phyloP scores from a whole-genome alignment of 2,329 filamentous ascomycete genomes.

The Fusarium euwallaceae region DNA sequence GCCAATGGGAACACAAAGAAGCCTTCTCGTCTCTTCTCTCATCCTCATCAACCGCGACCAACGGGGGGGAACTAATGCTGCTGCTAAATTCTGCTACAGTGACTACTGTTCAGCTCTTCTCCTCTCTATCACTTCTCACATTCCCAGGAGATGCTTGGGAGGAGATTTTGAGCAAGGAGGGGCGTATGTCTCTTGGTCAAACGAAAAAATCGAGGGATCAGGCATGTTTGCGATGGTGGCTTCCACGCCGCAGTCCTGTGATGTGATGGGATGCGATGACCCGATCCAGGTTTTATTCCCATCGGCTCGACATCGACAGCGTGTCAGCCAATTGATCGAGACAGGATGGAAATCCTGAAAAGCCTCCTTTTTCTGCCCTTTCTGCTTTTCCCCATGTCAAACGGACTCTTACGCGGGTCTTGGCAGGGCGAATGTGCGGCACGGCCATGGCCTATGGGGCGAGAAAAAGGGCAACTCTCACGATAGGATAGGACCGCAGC shows the following conservation, averaged over 20 bases:
- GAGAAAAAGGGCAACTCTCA: slow-evolving; percentile 17
- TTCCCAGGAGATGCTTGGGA: slow-evolving; percentile 17
- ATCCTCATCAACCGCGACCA: slow-evolving; percentile 4
- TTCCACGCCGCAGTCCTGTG: slow-evolving; percentile 18
- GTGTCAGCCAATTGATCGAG: slow-evolving; percentile 18
- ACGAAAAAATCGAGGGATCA: slow-evolving; percentile 10
- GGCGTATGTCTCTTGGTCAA: slow-evolving; percentile 8
- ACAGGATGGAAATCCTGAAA: slow-evolving; percentile 17
- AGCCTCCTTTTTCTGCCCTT: slow-evolving; percentile 15
- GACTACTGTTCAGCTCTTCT: slow-evolving; percentile 8
- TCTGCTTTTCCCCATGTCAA: background rate
- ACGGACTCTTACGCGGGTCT: slow-evolving; percentile 13
- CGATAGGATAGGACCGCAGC: slow-evolving; percentile 10
- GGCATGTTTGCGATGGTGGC: slow-evolving; percentile 34
- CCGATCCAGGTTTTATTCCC: slow-evolving; percentile 33
- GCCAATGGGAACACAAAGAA: slow-evolving; percentile 22
- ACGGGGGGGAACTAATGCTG: slow-evolving; percentile 27
- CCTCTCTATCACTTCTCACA: slow-evolving; percentile 33
- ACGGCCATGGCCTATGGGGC: slow-evolving; percentile 11
- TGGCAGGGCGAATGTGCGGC: slow-evolving; percentile 25
- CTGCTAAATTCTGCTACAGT: slow-evolving; percentile 23
- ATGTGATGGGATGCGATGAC: slow-evolving; percentile 12
- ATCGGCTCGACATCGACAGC: slow-evolving; percentile 29
- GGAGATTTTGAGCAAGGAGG: background rate
- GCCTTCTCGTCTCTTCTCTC: slow-evolving; percentile 36